Conservation (phyloP, 2,329 filamentous ascomycete genomes). For the Lasiodiplodia gonubiensis region DNA sequence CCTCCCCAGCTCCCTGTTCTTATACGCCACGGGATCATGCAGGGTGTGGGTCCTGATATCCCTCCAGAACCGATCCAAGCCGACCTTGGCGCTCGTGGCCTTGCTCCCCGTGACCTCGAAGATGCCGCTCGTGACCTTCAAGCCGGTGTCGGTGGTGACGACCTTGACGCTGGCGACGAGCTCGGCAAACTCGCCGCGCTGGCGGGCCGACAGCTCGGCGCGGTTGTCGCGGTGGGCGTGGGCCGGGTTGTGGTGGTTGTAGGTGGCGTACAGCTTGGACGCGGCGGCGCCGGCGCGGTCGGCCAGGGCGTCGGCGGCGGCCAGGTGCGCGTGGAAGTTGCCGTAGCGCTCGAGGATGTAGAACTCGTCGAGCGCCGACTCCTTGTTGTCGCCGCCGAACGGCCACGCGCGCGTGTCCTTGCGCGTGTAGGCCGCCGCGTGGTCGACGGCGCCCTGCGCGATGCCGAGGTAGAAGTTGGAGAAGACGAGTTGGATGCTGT, state of each 20-base stretch:
- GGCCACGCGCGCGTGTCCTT: conserved; percentile 67
- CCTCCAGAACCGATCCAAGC: conserved; percentile 69
- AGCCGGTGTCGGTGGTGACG: conserved; percentile 64
- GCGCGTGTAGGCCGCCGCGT: conserved; percentile 62
- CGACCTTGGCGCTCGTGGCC: conserved; percentile 63
- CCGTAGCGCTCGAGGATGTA: conserved; percentile 70
- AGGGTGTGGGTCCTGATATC: conserved; percentile 70
- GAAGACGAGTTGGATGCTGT: conserved; percentile 68
- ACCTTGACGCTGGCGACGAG: conserved; percentile 68
- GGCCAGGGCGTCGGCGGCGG: conserved; percentile 64
- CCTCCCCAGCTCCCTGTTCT: conserved; percentile 66
- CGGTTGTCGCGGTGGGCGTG: conserved; percentile 39
- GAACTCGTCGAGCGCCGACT: conserved; percentile 65
- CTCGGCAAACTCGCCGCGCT: conserved; percentile 66
- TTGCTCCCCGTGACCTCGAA: conserved; percentile 69
- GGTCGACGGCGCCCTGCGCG: conserved; percentile 62
- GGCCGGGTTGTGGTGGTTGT: conserved; percentile 35
- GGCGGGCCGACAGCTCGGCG: conserved; percentile 54
- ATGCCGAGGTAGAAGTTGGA: conserved; percentile 71
- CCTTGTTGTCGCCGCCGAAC: conserved; percentile 67
- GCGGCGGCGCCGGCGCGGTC: conserved; percentile 61
- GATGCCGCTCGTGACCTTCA: conserved; percentile 64
- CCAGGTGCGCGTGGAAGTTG: conserved; percentile 66
- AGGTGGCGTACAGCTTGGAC: conserved; percentile 53
- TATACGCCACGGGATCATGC: conserved; percentile 72